These are phyloP conservation scores for Mallotus repandus DNA, from an alignment of 441 rosid genomes.

Conservation along the genomic window DNA sequence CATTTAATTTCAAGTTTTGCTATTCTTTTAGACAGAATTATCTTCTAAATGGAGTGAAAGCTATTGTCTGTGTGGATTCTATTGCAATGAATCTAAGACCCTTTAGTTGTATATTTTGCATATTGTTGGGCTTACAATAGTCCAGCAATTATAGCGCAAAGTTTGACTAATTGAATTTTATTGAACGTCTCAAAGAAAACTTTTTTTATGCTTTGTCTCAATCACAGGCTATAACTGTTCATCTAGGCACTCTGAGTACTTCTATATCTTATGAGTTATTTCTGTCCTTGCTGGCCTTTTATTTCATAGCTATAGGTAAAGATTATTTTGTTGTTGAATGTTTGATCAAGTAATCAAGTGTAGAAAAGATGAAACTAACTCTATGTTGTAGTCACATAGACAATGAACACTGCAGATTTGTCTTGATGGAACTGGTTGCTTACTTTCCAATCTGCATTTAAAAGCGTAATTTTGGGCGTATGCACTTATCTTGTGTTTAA, in stretches of 20 bases:
- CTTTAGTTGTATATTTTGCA: background rate
- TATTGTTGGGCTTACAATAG: background rate
- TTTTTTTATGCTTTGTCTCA: too few relatives aligned
- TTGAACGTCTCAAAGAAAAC: background rate
- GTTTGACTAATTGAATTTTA: background rate
- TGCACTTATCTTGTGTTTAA: background rate
- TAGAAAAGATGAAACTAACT: background rate
- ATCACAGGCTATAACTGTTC: background rate
- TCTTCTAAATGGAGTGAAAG: background rate
- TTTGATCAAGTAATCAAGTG: background rate
- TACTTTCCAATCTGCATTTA: background rate
- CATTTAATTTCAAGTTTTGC: background rate
- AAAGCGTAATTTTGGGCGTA: conserved; percentile 2
- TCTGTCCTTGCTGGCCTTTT: background rate
- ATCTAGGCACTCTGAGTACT: background rate
- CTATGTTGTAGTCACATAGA: background rate
- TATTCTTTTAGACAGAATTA: background rate
- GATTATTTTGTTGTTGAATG: background rate
- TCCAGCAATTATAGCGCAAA: background rate
- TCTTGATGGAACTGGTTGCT: background rate
- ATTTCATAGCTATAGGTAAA: background rate
- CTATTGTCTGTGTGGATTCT: background rate
- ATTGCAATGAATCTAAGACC: background rate
- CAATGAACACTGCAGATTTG: background rate
- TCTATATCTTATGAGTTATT: background rate